Conservation (phyloP, 805 yeast species). For the Teunomyces cretensis region DNA sequence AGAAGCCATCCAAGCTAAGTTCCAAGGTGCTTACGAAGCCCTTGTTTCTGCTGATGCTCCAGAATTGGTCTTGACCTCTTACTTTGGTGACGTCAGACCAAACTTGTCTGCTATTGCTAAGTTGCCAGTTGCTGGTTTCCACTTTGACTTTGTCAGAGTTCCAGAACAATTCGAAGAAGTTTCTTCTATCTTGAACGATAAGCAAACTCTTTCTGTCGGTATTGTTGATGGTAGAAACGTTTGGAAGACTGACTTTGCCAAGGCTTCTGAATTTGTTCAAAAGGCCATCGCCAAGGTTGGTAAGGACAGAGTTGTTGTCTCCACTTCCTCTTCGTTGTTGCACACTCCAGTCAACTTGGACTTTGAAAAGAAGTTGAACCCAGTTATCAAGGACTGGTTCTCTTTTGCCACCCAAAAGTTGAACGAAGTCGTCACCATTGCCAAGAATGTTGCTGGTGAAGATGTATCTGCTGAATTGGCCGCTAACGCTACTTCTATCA, state of each 20-base stretch:
- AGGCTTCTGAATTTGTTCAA: conserved; percentile 78
- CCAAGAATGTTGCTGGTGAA: conserved; percentile 82
- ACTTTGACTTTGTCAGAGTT: conserved; percentile 92
- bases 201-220: conserved; percentile 92
- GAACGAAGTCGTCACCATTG: conserved; percentile 83
- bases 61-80: conserved; percentile 80
- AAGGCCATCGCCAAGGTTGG: conserved; percentile 85
- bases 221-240: conserved; percentile 98
- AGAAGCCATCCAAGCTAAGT: conserved; percentile 78
- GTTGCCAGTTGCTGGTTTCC: conserved; percentile 93
- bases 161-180: conserved; percentile 95
- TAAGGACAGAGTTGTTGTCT: conserved; percentile 79
- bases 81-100: conserved; percentile 98
- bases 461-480: conserved; percentile 75
- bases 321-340: conserved; percentile 94
- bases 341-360: conserved; percentile 98
- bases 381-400: conserved; percentile 95
- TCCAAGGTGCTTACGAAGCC: conserved; percentile 81
- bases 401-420: conserved; percentile 97
- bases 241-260: conserved; percentile 95
- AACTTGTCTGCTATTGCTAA: conserved; percentile 85
- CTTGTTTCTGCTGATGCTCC: conserved; percentile 65
- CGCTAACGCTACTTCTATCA: conserved; percentile 84
- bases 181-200: conserved; percentile 58
- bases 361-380: conserved; percentile 87